Conservation (phyloP, 148 eudicot species). For the Arctostaphylos glauca region DNA sequence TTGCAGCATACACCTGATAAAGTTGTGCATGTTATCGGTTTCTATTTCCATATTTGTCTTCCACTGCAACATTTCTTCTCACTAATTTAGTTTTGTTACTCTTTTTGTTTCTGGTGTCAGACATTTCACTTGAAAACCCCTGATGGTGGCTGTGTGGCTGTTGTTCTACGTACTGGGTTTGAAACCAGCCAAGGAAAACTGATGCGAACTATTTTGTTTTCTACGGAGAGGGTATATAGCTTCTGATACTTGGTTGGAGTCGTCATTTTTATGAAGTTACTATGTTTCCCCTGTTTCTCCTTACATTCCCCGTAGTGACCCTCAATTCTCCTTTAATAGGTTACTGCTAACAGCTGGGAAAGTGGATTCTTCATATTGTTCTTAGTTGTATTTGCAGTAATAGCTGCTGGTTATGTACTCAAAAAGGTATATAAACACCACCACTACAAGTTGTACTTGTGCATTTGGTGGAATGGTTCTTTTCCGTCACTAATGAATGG, state of each 20-base stretch:
- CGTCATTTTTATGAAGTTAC: not conserved
- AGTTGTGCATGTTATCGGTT: conserved; percentile 37
- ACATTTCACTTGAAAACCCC: conserved; percentile 73
- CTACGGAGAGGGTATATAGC: conserved; percentile 87
- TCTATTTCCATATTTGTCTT: not conserved
- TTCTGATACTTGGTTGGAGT: not conserved
- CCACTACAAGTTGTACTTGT: not conserved
- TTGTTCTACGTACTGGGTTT: conserved; percentile 95
- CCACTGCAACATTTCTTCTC: not conserved
- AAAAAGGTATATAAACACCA: conserved; percentile 61
- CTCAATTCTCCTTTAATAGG: conserved; percentile 40
- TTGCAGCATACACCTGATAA: conserved; percentile 95
- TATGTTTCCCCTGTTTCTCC: not conserved
- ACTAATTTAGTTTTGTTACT: not conserved
- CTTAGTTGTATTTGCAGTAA: conserved; percentile 88
- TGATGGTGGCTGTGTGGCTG: conserved; percentile 97
- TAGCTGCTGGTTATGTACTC: conserved; percentile 98
- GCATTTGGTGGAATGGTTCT: not conserved
- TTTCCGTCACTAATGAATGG: not conserved
- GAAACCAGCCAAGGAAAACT: conserved; percentile 98
- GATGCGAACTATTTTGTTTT: conserved; percentile 95
- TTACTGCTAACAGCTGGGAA: conserved; percentile 99
- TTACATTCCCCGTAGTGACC: conserved; percentile 11
- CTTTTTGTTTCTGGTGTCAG: conserved; percentile 34
- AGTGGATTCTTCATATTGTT: conserved; percentile 94